phyloP scores from a whole-genome alignment of 306 rosid species.

The Casuarina cunninghamiana region DNA sequence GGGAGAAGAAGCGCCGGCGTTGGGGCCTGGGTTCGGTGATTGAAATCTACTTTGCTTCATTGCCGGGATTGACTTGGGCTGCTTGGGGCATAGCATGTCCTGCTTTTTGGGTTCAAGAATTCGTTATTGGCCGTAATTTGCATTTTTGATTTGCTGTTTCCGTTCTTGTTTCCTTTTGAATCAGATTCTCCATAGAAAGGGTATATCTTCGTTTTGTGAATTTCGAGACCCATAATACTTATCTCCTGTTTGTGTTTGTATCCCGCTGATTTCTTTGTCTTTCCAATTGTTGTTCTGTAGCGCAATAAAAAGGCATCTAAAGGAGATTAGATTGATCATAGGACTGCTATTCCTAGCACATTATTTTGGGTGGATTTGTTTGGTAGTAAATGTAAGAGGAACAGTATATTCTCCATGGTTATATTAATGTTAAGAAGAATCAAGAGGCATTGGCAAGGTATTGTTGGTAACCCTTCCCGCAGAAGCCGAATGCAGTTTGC shows the following conservation, averaged over 20 bases:
- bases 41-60: not conserved
- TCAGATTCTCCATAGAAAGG: not conserved
- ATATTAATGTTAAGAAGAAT: not conserved
- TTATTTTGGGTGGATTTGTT: not conserved
- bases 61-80: not conserved
- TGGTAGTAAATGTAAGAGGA: not conserved
- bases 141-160: not conserved
- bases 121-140: not conserved
- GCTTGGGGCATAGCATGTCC: constrained; percentile 2
- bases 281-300: not conserved
- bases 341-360: not conserved
- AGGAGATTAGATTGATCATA: not conserved
- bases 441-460: not conserved
- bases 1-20: not conserved
- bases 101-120: not conserved
- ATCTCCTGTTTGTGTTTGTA: not conserved
- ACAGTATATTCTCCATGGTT: not conserved
- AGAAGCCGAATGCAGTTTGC: not conserved
- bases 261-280: not conserved
- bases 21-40: not conserved
- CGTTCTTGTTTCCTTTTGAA: not conserved
- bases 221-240: not conserved
- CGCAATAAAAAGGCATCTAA: not conserved
- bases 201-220: not conserved
- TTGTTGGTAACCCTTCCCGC: not conserved